Evolutionary conservation across 2,329 filamentous ascomycete species (phyloP), one percentile per base, ranked within the genome.

Genomic region (Trichoderma cornu-damae): DNA sequence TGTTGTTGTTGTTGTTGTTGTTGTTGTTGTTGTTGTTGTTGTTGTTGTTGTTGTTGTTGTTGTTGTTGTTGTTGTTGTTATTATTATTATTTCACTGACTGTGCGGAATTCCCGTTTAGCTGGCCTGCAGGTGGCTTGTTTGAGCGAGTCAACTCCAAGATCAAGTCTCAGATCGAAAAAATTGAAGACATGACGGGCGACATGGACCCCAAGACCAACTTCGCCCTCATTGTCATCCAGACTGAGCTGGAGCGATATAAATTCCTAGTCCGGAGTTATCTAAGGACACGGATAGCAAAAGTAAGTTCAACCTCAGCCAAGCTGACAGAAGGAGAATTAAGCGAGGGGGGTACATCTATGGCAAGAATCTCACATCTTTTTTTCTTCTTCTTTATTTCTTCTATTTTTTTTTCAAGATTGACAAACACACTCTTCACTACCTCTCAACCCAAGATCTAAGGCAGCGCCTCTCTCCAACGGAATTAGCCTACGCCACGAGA

Each of bases 211-310:
- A 91, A 89, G 72, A 87, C 89, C 62, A 97, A 96, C 70, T 96
- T 99, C 71, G 85, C 85, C 60, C 85, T 97, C 67, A 96, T 96
- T 48, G 88, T 99, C 61, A 86, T 96, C 55, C 94, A 99, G 77
- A 97, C 95, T 6, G 94, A 99, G 75, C 82, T 99, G 55, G 92
- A 96, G 71, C 81, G 94, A 44, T 95, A 89, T 74, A 96, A 96
- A 75, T 99, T 91, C 68, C 79, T 99, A 20, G 82, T 97, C 16
- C 82, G 94, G 60, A 88, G 88, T 62, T 87, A 93, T 63, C 73
- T 99, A 57, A 82, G 95, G 53, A 86, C 89, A 8, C 81, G 94
- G n/a, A 85, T 97, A 58, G 84, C 89, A 54, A 97, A 99, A 81
- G 89, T 90, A 75, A 60, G 59, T 66, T 14, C n/a, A 24, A 8